Base-by-base conservation (phyloP, 1,284 basidiomycete genomes). In the Trichosporon sp. region DNA sequence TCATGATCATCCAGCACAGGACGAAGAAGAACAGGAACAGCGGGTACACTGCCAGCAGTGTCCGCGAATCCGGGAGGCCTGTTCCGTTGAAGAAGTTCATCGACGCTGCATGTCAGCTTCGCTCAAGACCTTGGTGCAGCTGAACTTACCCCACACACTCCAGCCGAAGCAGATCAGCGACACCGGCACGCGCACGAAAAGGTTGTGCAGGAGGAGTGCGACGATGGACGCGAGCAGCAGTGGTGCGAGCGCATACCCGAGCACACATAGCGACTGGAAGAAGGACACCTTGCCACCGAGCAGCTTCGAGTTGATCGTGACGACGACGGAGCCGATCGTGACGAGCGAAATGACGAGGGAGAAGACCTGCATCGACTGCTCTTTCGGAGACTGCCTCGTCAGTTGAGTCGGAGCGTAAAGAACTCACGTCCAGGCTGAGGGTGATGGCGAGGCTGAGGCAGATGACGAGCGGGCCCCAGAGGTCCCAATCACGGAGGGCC, bases 241-340 rank as follows among this genome's bases (percentile, higher is more conserved):
- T 8, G 94, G 94, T 1, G 93, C 93, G 68, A 96, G 87, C 76
- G 94, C 95, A 78, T 97, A 97, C 0, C 86, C 95, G 12, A 97
- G 86, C 29, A 91, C 94, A 76, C 95, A 97, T 8, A 98, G 85
- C 58, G 92, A 93, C 81, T 98, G 95, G 85, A 98, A 96, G 86
- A 98, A 95, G 0, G 94, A 95, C 91, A 98, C 93, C 86, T 93
- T 88, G 62, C 95, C 95, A 64, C 95, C 95, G n/a, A 98, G 87
- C 63, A 98, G 87, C 89, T 97, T 95, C 12, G 94, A 92, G 83
- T 98, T 95, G 47, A 98, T 84, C 0, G 95, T 97, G 8, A 98
- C 92, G 1, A 92, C 88, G 11, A 96, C 85, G 6, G 92, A 92
- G 9, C 95, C 95, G 12, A 96, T 80, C 13, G 92, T 93, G 70